Conservation (phyloP, 495 filamentous ascomycete genomes). For the Darksidea phi region DNA sequence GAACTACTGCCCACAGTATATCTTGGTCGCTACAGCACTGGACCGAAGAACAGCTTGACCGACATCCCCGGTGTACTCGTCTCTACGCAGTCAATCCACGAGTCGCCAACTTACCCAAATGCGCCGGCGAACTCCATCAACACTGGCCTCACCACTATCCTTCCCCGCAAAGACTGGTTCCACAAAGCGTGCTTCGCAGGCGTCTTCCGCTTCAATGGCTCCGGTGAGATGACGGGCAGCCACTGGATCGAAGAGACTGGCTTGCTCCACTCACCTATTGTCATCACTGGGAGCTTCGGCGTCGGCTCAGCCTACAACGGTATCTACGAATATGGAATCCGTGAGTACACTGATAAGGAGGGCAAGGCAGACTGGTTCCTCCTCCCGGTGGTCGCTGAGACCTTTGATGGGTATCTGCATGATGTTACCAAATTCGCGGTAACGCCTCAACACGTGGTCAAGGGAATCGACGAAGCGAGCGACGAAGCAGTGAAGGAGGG, state of each 20-base stretch:
- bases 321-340: constrained; percentile 50
- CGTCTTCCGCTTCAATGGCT: constrained; percentile 55
- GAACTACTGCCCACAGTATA: constrained; percentile 44
- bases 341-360: constrained; percentile 41
- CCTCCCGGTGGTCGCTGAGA: constrained; percentile 54
- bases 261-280: constrained; percentile 50
- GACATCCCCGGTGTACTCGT: constrained; percentile 53
- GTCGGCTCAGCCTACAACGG: constrained; percentile 52
- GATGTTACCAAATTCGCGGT: constrained; percentile 48
- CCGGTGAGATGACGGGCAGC: constrained; percentile 54
- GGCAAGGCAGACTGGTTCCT: constrained; percentile 50
- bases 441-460: constrained; percentile 46
- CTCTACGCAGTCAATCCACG: constrained; percentile 49
- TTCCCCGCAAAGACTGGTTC: constrained; percentile 51
- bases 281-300: constrained; percentile 53
- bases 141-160: constrained; percentile 54
- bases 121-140: constrained; percentile 43
- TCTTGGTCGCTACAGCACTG: constrained; percentile 42
- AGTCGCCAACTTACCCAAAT: constrained; percentile 17
- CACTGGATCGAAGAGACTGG: constrained; percentile 57
- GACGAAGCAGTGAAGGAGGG: constrained; percentile 50
- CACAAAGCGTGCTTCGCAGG: constrained; percentile 51
- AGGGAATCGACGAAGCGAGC: constrained; percentile 47
- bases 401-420: constrained; percentile 53
- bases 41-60: constrained; percentile 51